Conservation (phyloP, 1,284 basidiomycete genomes). For the Fomitiporia mediterranea region DNA sequence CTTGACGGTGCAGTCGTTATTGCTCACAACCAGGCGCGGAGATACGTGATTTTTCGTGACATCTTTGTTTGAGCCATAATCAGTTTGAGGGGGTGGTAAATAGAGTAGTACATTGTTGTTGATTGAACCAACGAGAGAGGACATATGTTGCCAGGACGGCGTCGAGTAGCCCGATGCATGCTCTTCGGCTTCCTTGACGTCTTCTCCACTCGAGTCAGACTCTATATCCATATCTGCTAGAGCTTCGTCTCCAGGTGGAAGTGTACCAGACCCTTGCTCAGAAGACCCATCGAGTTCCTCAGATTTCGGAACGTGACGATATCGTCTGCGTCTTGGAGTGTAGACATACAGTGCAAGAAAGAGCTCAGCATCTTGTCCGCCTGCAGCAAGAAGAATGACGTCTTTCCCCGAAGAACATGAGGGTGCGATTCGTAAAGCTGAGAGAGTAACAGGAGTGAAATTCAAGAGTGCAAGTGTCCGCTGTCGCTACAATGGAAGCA, state of each 20-base stretch:
- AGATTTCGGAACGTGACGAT: neutral
- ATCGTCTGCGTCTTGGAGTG: neutral
- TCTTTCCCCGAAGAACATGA: conserved; percentile 37
- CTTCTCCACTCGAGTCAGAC: neutral
- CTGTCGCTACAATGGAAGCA: neutral
- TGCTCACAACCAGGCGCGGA: conserved; percentile 75
- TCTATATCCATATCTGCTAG: neutral
- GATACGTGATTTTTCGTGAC: conserved; percentile 42
- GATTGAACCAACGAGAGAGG: conserved; percentile 60
- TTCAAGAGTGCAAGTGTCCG: conserved; percentile 43
- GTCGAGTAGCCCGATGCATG: conserved; percentile 4
- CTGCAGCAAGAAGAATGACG: conserved; percentile 70
- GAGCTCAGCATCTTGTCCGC: conserved; percentile 78
- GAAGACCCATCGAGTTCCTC: neutral
- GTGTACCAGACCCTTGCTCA: neutral
- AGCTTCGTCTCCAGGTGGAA: neutral
- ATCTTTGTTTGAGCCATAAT: too few species aligned
- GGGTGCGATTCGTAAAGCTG: conserved; percentile 47
- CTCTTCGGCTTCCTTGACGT: neutral
- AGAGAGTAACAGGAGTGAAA: conserved; percentile 67
- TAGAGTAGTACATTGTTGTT: conserved; percentile 79
- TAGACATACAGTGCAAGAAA: conserved; percentile 54
- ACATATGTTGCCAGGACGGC: conserved; percentile 52
- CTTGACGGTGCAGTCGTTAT: conserved; percentile 76
- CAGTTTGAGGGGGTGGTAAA: conserved; percentile 36